phyloP scores from a whole-genome alignment of 2,329 filamentous ascomycete genomes.

The Ceratocystis lukuohia region DNA sequence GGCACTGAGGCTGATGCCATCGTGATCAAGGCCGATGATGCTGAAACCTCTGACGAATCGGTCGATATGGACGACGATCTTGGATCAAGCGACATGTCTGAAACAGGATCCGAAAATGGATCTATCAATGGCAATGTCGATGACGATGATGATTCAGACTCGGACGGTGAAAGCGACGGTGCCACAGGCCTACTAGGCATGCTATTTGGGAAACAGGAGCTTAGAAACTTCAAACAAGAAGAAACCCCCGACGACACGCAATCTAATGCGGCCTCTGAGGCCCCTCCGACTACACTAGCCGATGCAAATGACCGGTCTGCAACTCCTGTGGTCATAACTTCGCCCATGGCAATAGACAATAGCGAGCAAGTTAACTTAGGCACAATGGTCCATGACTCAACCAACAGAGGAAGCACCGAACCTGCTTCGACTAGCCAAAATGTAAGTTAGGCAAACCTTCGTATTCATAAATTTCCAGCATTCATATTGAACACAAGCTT shows the following conservation, averaged over 20 bases:
- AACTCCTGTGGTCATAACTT: background rate
- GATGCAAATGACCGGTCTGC: background rate
- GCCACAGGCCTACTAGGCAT: constrained; percentile 40
- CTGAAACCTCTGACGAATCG: constrained; percentile 22
- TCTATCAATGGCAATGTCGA: constrained; percentile 30
- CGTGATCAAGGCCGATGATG: constrained; percentile 23
- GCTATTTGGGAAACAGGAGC: constrained; percentile 45
- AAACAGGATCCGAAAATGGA: constrained; percentile 33
- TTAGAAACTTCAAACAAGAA: constrained; percentile 38
- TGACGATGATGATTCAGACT: constrained; percentile 26
- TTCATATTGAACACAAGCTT: background rate
- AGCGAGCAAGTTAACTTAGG: constrained; percentile 18
- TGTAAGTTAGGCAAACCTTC: background rate
- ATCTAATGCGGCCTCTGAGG: background rate
- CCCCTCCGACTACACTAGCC: background rate
- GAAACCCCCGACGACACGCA: constrained; percentile 20
- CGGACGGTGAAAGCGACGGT: constrained; percentile 27
- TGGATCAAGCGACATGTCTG: constrained; percentile 31
- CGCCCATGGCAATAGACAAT: constrained; percentile 20
- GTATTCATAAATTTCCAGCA: background rate
- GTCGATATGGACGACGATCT: constrained; percentile 37
- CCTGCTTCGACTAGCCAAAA: background rate
- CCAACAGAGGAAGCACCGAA: background rate
- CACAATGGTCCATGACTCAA: constrained; percentile 1
- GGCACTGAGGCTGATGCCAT: background rate